Evolutionary conservation across 2,329 filamentous ascomycete genomes (phyloP), one percentile per base, ranked within the genome.

Genomic region (Sporothrix schenckii): DNA sequence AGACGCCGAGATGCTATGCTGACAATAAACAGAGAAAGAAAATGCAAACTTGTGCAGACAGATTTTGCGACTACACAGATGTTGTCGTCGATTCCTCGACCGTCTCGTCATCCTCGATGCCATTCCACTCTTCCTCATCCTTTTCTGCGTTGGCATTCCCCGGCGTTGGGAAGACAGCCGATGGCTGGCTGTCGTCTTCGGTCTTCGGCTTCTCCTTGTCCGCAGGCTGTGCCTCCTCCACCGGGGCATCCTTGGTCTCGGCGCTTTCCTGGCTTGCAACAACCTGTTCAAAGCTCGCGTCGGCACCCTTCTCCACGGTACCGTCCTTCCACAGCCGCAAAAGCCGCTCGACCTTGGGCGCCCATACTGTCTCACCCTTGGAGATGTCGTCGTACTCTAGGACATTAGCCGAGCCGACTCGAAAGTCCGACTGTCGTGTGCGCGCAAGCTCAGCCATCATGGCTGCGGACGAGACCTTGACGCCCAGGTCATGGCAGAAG

Each of bases 401-500:
- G 68, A 93, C 91, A 77, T 92, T 94, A 4, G 83, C 80, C 47
- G 87, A 84, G 1, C 87, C 89, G 0, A 97, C 82, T 70, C 87
- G 85, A 76, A 96, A 98, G 72, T 93, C 88, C 21, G 89, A 92
- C 80, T 99, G 95, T 68, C 91, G 88, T 3, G 88, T 91, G 69
- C 95, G 90, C 70, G 91, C 86, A 24, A 99, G 87, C 75, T 91
- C 89, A 27, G 92, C 88, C 94, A 99, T 98, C 74, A 95, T 85
- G 47, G 87, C 95, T 30, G 92, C 89, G 14, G 93, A 97, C 68
- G 87, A 89, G 16, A 97, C 85, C 75, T 92, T 93, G 74, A 89
- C 84, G 27, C 94, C 95, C 3, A 99, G 85, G 76, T 99, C 95
- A 78, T 98, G 93, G 76, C 93, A 94, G 75, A 99, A 88, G 71